phyloP scores from a whole-genome alignment of 257 asterid species.

The Nicotiana noctiflora region DNA sequence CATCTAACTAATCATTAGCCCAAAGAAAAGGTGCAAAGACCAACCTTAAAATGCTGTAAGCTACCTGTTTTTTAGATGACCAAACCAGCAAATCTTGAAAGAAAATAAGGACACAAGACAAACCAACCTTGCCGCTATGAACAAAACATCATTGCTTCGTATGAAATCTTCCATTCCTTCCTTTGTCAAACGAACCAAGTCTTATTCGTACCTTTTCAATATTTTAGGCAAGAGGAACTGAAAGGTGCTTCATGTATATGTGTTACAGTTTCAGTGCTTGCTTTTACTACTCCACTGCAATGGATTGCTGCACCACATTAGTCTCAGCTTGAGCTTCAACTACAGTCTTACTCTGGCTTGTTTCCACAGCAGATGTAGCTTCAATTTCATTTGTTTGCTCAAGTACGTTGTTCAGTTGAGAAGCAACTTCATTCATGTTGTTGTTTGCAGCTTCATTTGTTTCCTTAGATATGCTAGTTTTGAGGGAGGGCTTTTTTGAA shows the following conservation, averaged over 20 bases:
- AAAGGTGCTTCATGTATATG: conserved; percentile 11
- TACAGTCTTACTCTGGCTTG: conserved; percentile 19
- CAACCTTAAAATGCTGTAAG: not conserved
- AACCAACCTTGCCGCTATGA: conserved; percentile 28
- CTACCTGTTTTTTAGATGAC: not conserved
- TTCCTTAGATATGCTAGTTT: conserved; percentile 8
- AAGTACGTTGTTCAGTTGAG: not conserved
- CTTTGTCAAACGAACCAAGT: conserved; percentile 17
- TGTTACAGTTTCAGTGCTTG: conserved; percentile 11
- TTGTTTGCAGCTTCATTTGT: conserved; percentile 4
- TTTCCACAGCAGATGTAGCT: conserved; percentile 9
- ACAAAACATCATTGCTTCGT: conserved; percentile 27
- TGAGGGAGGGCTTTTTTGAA: conserved; percentile 1
- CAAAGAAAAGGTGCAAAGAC: conserved; percentile 15
- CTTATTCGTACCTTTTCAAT: conserved; percentile 28
- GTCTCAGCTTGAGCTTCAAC: conserved; percentile 27
- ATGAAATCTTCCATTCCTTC: conserved; percentile 24
- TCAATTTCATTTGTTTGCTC: conserved; percentile 26
- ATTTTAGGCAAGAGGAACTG: conserved; percentile 18
- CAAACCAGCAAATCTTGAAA: conserved; percentile 24
- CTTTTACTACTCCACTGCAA: conserved; percentile 29
- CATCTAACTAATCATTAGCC: conserved; percentile 24
- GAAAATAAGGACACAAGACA: conserved; percentile 28
- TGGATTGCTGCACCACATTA: conserved; percentile 18
- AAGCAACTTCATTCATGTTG: not conserved